Evolutionary conservation across 192 early-diverging fungal species (phyloP).

Genomic region (Coemansia sp.): DNA sequence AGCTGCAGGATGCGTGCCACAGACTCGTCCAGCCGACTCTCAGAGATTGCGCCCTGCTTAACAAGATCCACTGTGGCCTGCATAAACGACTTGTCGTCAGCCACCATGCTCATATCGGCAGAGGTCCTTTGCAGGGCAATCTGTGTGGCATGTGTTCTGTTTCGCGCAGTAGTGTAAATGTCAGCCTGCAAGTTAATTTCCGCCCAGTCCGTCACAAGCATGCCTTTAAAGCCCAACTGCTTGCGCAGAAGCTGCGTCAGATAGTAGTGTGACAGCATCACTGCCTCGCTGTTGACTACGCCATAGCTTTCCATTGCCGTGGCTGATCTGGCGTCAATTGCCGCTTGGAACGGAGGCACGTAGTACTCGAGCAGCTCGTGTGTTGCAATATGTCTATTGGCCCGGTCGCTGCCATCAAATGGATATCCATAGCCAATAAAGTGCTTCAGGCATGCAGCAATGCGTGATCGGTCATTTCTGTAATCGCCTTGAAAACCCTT

Average conservation of each 20-base stretch:
- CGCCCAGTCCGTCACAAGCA: conserved; percentile 63
- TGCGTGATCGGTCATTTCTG: conserved; percentile 59
- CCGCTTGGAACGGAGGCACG: conserved; percentile 61
- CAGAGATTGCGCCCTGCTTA: conserved; percentile 26
- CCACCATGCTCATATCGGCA: conserved; percentile 65
- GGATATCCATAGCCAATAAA: conserved; percentile 66
- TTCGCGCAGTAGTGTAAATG: conserved; percentile 45
- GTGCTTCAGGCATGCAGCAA: conserved; percentile 67
- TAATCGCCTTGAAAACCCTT: conserved; percentile 68
- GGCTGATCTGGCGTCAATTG: conserved; percentile 59
- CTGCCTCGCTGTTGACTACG: conserved; percentile 60
- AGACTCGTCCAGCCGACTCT: conserved; percentile 53
- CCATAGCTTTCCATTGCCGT: conserved; percentile 66
- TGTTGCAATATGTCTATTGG: conserved; percentile 51
- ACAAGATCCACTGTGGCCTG: conserved; percentile 45
- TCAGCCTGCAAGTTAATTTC: conserved; percentile 58
- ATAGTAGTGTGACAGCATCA: conserved; percentile 58
- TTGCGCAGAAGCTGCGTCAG: conserved; percentile 55
- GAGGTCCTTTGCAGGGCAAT: conserved; percentile 53
- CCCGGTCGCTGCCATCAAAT: conserved; percentile 46
- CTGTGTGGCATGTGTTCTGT: conserved; percentile 46
- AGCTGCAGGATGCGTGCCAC: conserved; percentile 60
- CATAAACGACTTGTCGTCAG: conserved; percentile 58
- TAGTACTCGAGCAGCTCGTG: conserved; percentile 62
- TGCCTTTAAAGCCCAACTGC: conserved; percentile 58